Percentiles rank a stretch among this genome's conserved stretches.
Evolutionary conservation across 176 grass and related monocot genomes (phyloP).

Genomic region (Bonia amplexicaulis): DNA sequence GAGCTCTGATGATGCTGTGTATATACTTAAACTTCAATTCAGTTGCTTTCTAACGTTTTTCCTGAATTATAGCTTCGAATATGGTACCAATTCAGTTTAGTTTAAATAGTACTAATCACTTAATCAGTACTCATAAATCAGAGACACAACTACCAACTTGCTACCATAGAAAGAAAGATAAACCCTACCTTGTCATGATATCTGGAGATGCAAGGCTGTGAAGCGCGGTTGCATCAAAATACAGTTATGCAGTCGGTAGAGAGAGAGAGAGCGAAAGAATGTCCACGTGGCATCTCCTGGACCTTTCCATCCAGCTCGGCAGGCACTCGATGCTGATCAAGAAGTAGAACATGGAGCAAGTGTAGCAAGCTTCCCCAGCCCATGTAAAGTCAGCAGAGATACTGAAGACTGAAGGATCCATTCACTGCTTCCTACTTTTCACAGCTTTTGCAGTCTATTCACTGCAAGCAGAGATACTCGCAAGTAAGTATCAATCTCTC

Average conservation of each 20-base stretch:
- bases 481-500: too few species aligned
- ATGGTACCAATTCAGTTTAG: background rate
- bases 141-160: background rate
- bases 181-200: background rate
- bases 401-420: background rate
- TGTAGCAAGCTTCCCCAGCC: background rate
- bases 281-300: slow-evolving; percentile 10
- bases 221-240: background rate
- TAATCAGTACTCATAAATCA: background rate
- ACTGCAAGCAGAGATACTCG: too few species aligned
- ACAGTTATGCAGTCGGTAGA: background rate
- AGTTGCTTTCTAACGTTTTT: background rate
- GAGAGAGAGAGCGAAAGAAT: background rate
- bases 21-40: background rate
- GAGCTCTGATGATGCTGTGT: background rate
- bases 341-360: background rate
- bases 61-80: background rate
- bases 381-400: background rate
- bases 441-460: slow-evolving; percentile 21
- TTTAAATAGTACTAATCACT: background rate
- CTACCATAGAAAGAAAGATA: background rate
- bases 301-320: background rate
- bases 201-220: background rate
- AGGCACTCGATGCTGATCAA: background rate
- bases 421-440: background rate